A percentile compares a stretch with the other conserved stretches of the same genome.
phyloP scores from a whole-genome alignment of 345 rosid species.

The Chamaenerion angustifolium region DNA sequence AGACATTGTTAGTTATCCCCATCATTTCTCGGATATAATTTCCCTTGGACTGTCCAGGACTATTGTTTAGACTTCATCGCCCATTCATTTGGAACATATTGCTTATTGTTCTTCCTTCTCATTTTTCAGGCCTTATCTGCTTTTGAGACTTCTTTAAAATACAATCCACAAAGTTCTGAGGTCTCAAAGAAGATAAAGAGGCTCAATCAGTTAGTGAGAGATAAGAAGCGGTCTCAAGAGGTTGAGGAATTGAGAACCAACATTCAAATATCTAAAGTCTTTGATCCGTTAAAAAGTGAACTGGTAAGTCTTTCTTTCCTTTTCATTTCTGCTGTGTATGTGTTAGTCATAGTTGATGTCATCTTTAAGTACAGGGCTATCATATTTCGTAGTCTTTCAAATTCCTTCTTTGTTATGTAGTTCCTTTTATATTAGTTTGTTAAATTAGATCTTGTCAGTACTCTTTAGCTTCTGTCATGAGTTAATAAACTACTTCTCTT shows the following conservation, averaged over 20 bases:
- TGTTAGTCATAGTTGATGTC: conserved; percentile 2
- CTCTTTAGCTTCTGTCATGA: too few relatives aligned
- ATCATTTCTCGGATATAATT: neutral
- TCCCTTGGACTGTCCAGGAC: neutral
- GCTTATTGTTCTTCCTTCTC: neutral
- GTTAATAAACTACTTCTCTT: too few relatives aligned
- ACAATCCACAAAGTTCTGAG: conserved; percentile 75
- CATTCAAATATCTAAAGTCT: conserved; percentile 60
- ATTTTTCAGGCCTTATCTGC: conserved; percentile 56
- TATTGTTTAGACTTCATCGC: too few relatives aligned
- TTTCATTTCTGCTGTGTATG: neutral
- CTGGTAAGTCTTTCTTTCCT: conserved; percentile 29
- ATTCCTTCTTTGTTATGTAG: too few relatives aligned
- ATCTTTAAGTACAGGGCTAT: too few relatives aligned
- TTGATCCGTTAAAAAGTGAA: conserved; percentile 51
- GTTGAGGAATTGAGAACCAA: conserved; percentile 70
- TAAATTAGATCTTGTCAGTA: neutral
- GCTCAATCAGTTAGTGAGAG: conserved; percentile 51
- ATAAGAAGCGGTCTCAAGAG: conserved; percentile 73
- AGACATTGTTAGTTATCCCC: conserved; percentile 4
- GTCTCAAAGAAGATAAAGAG: conserved; percentile 78
- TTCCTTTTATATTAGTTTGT: neutral
- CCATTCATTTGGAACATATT: neutral
- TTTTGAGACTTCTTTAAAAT: conserved; percentile 58
- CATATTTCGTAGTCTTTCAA: too few relatives aligned